Percentiles rank a stretch among this genome's conserved stretches.
Conservation (phyloP, 495 filamentous ascomycete genomes). For the Penicillium coprophilum region DNA sequence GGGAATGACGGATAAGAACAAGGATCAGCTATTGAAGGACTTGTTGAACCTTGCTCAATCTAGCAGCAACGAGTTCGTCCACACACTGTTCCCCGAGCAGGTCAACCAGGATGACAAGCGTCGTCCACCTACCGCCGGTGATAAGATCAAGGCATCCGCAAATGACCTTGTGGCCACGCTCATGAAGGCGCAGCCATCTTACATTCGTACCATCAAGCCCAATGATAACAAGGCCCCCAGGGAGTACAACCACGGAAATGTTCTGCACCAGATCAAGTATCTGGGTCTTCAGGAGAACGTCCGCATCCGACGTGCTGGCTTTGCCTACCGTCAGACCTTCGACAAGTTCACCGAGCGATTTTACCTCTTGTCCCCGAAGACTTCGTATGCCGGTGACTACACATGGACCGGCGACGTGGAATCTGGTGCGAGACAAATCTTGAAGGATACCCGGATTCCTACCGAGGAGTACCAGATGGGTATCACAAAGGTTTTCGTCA, state of each 20-base stretch:
- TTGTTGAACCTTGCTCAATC: constrained; percentile 82
- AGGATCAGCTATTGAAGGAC: constrained; percentile 95
- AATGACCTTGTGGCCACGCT: constrained; percentile 93
- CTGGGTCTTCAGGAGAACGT: constrained; percentile 99
- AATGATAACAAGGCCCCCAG: constrained; percentile 96
- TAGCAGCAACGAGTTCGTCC: constrained; percentile 82
- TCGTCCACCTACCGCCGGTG: constrained; percentile 89
- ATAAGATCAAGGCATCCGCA: constrained; percentile 95
- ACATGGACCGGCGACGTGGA: constrained; percentile 88
- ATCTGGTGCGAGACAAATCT: constrained; percentile 85
- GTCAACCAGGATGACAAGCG: constrained; percentile 96
- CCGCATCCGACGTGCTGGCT: constrained; percentile 92
- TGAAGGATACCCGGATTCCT: constrained; percentile 94
- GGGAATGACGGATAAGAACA: constrained; percentile 99
- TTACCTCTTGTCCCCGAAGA: constrained; percentile 91
- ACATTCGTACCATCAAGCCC: constrained; percentile 98
- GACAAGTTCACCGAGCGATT: constrained; percentile 99
- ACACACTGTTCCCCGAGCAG: constrained; percentile 84
- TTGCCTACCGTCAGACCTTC: constrained; percentile 96
- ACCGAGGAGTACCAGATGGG: constrained; percentile 96
- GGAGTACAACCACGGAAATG: constrained; percentile 89
- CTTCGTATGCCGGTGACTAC: constrained; percentile 94
- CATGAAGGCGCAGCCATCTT: constrained; percentile 95
- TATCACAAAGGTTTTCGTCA: constrained; percentile 96
- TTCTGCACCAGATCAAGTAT: constrained; percentile 99